These are phyloP conservation scores for Primulina tabacum DNA, from an alignment of 257 asterid species.

Conservation along the genomic window DNA sequence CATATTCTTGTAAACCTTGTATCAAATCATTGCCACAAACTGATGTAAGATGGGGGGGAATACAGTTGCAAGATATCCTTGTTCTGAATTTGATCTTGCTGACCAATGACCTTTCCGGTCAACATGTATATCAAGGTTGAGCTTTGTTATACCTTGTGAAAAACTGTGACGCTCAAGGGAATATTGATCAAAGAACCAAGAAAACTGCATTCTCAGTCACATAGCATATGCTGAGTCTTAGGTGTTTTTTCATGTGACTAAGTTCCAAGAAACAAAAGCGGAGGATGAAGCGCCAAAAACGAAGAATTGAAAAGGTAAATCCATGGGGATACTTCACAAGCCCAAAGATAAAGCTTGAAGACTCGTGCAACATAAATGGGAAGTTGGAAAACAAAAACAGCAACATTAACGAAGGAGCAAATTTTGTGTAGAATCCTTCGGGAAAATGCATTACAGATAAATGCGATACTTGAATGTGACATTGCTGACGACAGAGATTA, in stretches of 20 bases:
- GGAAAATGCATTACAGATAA: constrained; percentile 48
- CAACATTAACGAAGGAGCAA: constrained; percentile 30
- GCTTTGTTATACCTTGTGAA: background rate
- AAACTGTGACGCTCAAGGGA: background rate
- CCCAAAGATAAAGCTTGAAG: constrained; percentile 43
- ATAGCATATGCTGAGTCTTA: background rate
- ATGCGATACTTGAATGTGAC: constrained; percentile 53
- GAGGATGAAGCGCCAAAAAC: constrained; percentile 50
- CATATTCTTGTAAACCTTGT: background rate
- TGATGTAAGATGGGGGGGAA: background rate
- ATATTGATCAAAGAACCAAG: background rate
- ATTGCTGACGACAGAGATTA: constrained; percentile 43
- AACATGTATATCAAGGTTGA: background rate
- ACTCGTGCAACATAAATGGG: constrained; percentile 30
- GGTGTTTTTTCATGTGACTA: background rate
- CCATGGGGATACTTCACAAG: constrained; percentile 68
- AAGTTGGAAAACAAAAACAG: constrained; percentile 18
- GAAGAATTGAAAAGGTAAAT: constrained; percentile 42
- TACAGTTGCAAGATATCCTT: background rate
- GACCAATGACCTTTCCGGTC: background rate
- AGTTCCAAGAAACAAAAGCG: constrained; percentile 60
- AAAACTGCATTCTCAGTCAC: background rate
- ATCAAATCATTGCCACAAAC: background rate
- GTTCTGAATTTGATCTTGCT: background rate
- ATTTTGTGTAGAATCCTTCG: constrained; percentile 45